Conservation (phyloP, 257 asterid species). For the Solanum appendiculatum region DNA sequence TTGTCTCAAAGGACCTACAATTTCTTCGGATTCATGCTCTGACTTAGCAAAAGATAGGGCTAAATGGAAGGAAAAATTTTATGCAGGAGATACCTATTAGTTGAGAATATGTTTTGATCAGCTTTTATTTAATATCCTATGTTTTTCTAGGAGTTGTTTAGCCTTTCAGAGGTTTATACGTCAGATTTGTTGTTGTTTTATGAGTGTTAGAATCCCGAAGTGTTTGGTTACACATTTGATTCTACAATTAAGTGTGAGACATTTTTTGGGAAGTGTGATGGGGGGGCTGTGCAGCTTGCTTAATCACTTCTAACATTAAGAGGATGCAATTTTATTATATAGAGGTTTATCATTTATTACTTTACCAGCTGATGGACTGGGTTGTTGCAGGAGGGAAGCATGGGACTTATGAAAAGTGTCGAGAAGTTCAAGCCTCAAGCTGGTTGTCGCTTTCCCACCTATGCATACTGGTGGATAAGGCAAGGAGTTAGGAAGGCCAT, state of each 20-base stretch:
- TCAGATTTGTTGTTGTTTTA: background rate
- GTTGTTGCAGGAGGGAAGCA: constrained; percentile 74
- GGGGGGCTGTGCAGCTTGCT: background rate
- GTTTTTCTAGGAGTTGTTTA: background rate
- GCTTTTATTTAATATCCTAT: background rate
- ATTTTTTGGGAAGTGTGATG: background rate
- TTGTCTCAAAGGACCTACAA: background rate
- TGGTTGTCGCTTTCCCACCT: constrained; percentile 87
- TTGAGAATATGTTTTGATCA: background rate
- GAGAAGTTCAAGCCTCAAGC: constrained; percentile 82
- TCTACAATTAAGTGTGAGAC: background rate
- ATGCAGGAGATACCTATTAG: background rate
- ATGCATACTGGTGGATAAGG: constrained; percentile 97
- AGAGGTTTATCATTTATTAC: background rate
- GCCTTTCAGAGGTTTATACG: background rate
- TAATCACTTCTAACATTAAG: background rate
- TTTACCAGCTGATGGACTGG: constrained; percentile 1
- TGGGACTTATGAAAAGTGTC: constrained; percentile 90
- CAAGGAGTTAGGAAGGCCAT: constrained; percentile 71
- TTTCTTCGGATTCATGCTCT: background rate
- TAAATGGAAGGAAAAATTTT: background rate
- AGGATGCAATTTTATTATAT: background rate
- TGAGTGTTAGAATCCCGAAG: background rate
- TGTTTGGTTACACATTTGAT: background rate
- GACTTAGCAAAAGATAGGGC: background rate